Conservation (phyloP, 2,329 filamentous ascomycete species). For the Coleophoma eucalyptorum region DNA sequence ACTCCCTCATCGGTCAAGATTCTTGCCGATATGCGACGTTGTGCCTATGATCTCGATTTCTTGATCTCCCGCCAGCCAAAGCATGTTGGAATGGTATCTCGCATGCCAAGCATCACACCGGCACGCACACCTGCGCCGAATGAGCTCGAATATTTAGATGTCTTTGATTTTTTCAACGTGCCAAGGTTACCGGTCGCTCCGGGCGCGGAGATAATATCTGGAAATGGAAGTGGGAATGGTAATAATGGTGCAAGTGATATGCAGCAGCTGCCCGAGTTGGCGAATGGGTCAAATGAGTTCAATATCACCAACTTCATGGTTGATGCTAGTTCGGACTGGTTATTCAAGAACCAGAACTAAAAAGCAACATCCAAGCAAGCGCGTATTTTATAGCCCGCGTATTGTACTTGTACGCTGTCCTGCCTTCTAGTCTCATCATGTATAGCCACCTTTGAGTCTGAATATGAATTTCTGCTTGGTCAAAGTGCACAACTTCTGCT, state of each 20-base stretch:
- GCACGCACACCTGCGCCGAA: conserved; percentile 70
- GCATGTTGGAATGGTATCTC: conserved; percentile 30
- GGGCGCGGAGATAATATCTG: conserved; percentile 13
- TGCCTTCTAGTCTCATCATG: too few species aligned
- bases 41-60: conserved; percentile 86
- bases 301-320: conserved; percentile 79
- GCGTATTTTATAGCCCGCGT: too few species aligned
- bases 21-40: conserved; percentile 85
- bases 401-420: too few species aligned
- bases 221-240: conserved; percentile 1
- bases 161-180: conserved; percentile 94
- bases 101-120: conserved; percentile 51
- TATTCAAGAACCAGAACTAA: conserved; percentile 50
- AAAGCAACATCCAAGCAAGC: too few species aligned
- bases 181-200: conserved; percentile 60
- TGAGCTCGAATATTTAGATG: conserved; percentile 85
- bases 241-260: conserved; percentile 19
- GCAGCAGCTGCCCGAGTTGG: conserved; percentile 23
- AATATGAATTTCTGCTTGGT: too few species aligned
- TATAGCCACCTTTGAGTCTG: too few species aligned
- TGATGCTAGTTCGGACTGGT: conserved; percentile 70
- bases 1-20: conserved; percentile 84
- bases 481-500: too few species aligned
- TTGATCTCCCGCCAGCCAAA: conserved; percentile 71
- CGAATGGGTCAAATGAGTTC: conserved; percentile 49